Conservation (phyloP, 495 filamentous ascomycete species). For the Corynascus novoguineensis region DNA sequence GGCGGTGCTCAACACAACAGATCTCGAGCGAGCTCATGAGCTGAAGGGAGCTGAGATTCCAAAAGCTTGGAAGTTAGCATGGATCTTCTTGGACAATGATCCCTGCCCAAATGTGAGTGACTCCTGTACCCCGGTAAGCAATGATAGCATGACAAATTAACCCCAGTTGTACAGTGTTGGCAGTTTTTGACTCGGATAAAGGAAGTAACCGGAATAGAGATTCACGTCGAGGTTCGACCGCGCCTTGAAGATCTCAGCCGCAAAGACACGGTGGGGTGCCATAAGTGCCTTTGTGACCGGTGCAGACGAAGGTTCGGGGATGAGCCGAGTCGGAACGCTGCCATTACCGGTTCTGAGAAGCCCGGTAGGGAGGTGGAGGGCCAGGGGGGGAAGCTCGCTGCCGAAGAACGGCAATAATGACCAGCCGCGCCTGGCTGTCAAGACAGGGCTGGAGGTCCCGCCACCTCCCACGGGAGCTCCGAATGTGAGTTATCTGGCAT, state of each 20-base stretch:
- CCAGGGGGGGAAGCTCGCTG: not conserved
- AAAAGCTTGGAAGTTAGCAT: not conserved
- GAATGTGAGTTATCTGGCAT: too few species aligned
- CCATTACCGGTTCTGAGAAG: not conserved
- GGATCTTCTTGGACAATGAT: slow-evolving; percentile 3
- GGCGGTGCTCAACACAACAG: slow-evolving; percentile 8
- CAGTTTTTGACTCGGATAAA: not conserved
- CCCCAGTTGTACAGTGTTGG: slow-evolving; percentile 7
- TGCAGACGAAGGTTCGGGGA: not conserved
- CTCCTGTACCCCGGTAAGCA: not conserved
- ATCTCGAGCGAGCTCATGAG: not conserved
- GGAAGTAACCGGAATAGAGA: slow-evolving; percentile 1
- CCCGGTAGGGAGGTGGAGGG: not conserved
- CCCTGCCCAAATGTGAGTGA: slow-evolving; percentile 14
- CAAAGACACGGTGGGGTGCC: not conserved
- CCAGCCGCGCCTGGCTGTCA: not conserved
- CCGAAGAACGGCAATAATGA: not conserved
- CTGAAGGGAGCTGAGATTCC: not conserved
- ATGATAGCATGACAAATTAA: not conserved
- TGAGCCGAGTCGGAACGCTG: not conserved
- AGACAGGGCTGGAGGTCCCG: not conserved
- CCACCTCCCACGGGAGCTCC: not conserved
- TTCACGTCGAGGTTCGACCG: not conserved
- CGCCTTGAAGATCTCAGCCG: slow-evolving; percentile 2
- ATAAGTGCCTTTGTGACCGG: not conserved